These are phyloP conservation scores for Neospermospora avenae DNA, from an alignment of 2,329 filamentous ascomycete genomes.

Conservation along the genomic window DNA sequence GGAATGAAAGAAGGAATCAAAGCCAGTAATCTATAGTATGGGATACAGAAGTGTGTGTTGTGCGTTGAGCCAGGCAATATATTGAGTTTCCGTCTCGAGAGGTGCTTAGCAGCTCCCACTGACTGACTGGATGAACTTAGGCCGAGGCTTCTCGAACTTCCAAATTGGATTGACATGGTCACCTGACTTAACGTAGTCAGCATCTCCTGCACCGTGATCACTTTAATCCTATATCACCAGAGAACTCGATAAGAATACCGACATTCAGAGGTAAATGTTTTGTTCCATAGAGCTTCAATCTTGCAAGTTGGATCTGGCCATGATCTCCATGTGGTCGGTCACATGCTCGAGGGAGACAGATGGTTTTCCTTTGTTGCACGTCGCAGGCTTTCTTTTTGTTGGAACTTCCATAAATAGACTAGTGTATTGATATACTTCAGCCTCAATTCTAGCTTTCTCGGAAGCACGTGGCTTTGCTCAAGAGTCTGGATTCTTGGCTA, in stretches of 20 bases:
- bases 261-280: neutral
- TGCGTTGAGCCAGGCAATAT: conserved; percentile 7
- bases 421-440: neutral
- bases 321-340: too few relatives aligned
- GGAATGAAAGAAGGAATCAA: neutral
- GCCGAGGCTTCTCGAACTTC: conserved; percentile 11
- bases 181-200: neutral
- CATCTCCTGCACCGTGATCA: too few relatives aligned
- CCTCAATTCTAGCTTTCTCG: too few relatives aligned
- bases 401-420: neutral
- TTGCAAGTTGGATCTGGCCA: too few relatives aligned
- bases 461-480: too few relatives aligned
- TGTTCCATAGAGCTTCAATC: too few relatives aligned
- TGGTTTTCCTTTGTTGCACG: neutral
- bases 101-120: conserved; percentile 7
- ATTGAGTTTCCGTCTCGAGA: neutral
- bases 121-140: conserved; percentile 4
- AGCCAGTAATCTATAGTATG: neutral
- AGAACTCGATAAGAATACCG: too few relatives aligned
- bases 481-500: too few relatives aligned
- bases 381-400: neutral
- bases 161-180: neutral
- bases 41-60: conserved; percentile 1
- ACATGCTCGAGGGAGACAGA: neutral
- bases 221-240: too few relatives aligned